Conservation (phyloP, 352 stramenopile species). For the Plasmopara halstedii region DNA sequence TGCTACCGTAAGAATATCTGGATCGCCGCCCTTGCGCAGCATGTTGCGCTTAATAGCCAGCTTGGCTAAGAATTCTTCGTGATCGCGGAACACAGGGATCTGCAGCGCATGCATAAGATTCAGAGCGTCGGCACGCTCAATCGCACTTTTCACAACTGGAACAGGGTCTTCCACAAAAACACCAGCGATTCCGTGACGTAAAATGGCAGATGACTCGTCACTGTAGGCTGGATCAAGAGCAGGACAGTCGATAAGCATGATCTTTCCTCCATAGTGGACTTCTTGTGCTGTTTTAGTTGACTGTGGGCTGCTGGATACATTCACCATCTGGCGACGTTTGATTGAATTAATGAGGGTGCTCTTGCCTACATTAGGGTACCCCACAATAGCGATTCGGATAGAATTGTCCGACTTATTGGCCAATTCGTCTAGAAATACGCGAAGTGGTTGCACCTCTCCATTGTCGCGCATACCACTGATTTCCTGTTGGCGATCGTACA, state of each 20-base stretch:
- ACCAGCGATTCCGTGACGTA: constrained; percentile 93
- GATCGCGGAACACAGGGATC: constrained; percentile 89
- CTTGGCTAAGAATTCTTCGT: constrained; percentile 94
- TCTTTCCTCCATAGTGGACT: constrained; percentile 95
- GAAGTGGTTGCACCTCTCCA: constrained; percentile 80
- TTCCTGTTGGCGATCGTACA: constrained; percentile 67
- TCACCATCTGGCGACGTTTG: constrained; percentile 61
- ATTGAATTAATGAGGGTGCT: constrained; percentile 94
- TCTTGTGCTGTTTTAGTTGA: constrained; percentile 83
- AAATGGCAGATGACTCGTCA: constrained; percentile 70
- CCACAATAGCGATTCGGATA: constrained; percentile 94
- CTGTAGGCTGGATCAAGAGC: constrained; percentile 95
- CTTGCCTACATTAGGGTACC: constrained; percentile 97
- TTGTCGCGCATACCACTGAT: constrained; percentile 67
- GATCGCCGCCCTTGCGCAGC: constrained; percentile 94
- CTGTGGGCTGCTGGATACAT: constrained; percentile 41
- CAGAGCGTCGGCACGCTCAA: constrained; percentile 85
- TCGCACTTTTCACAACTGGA: constrained; percentile 84
- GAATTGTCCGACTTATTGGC: constrained; percentile 64
- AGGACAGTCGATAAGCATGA: constrained; percentile 95
- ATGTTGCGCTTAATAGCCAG: constrained; percentile 91
- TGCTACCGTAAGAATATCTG: constrained; percentile 91
- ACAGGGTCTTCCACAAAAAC: constrained; percentile 94
- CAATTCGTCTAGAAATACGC: constrained; percentile 96
- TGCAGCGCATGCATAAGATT: constrained; percentile 96